Base-by-base conservation (phyloP, 1,284 basidiomycete species). In the Leccinum subatratum region DNA sequence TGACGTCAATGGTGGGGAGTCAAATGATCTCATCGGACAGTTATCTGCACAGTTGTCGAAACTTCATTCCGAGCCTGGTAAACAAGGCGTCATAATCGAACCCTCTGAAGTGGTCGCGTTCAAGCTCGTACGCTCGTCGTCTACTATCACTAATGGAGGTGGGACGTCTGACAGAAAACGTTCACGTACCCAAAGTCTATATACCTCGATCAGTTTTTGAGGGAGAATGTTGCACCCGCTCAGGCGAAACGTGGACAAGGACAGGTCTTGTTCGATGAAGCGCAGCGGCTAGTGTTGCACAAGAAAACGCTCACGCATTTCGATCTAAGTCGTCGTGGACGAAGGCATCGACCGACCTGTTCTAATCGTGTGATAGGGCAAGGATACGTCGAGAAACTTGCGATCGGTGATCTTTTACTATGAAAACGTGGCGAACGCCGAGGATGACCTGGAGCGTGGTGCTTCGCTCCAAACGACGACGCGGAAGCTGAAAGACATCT, bases 161-260 rank as follows among this genome's bases (percentile, higher is more conserved):
- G 79, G 75, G 64, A 62, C 75, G 65, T 39, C 37, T 16, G 79
- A 81, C 18, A 76, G 78, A 8, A 81, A 84, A 65, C 79, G 2
- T 88, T 92, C 70, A 76, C 74, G 22, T 93, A 84, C 69, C 90
- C 91, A 3, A 83, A 82, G 69, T 78, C 79, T 39, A 79, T 93
- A 56, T 91, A 85, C 72, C 78, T 93, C 62, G 91, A 93, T 72
- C 85, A 86, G 66, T 93, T 91, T 71, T 71, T 92, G 68, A 79
- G 80, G 63, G 81, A 83, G 63, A 91, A 90, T 64, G 70, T 84
- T 3, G 79, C 80, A 16, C 68, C 87, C 34, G 82, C 85, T 6
- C 80, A 82, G 39, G 74, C 79, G 64, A 86, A 85, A 71, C 75
- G 84, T 61, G 71, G 63, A 51, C 69, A 79, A 66, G 81, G 85